Percentiles rank a stretch among this genome's conserved stretches.
phyloP scores from a whole-genome alignment of 2,329 filamentous ascomycete species.

The Xylaria sp. region DNA sequence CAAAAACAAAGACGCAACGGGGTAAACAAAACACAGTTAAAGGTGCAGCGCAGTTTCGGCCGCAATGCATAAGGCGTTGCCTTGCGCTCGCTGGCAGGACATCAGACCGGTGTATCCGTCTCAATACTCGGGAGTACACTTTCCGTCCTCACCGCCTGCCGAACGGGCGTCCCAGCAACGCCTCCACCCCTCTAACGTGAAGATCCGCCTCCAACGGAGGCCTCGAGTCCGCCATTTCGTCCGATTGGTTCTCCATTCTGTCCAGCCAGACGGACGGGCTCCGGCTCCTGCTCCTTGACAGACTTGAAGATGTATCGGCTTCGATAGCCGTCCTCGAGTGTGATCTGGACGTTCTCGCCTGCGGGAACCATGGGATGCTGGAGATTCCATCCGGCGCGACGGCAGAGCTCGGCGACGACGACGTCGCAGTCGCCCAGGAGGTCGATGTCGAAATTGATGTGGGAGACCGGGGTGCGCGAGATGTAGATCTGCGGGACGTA shows the following conservation, averaged over 20 bases:
- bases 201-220: neutral
- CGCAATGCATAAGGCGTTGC: too few species aligned
- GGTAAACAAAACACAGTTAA: too few species aligned
- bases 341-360: constrained; percentile 56
- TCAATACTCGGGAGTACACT: too few species aligned
- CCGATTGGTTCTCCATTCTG: too few species aligned
- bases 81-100: too few species aligned
- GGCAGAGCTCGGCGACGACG: constrained; percentile 80
- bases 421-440: constrained; percentile 93
- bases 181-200: too few species aligned
- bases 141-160: too few species aligned
- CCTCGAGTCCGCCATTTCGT: constrained; percentile 1
- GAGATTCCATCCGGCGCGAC: constrained; percentile 73
- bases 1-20: too few species aligned
- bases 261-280: neutral
- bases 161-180: too few species aligned
- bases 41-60: too few species aligned
- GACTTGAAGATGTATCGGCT: constrained; percentile 41
- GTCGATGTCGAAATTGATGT: constrained; percentile 95
- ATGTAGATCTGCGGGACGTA: constrained; percentile 87
- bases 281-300: neutral
- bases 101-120: too few species aligned
- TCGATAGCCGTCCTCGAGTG: constrained; percentile 41
- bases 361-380: constrained; percentile 77
- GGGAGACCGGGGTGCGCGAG: constrained; percentile 73